phyloP scores from a whole-genome alignment of 2,329 filamentous ascomycete genomes.

The Cladosporium oxysporum region DNA sequence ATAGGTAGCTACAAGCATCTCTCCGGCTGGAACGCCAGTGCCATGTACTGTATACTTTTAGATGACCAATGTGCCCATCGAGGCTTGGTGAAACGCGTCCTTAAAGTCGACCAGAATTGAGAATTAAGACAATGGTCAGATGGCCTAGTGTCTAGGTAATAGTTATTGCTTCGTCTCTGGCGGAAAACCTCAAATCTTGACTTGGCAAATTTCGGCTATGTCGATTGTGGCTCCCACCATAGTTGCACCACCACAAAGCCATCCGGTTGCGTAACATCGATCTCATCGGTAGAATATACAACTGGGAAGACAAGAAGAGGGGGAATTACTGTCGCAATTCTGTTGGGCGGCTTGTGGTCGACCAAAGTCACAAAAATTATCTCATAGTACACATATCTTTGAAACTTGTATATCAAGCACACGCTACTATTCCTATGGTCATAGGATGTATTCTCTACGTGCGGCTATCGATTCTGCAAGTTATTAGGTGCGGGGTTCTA shows the following conservation, averaged over 20 bases:
- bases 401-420: background rate
- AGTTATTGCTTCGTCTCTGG: background rate
- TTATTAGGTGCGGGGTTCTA: background rate
- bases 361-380: background rate
- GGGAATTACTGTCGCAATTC: background rate
- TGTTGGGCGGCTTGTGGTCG: background rate
- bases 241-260: background rate
- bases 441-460: background rate
- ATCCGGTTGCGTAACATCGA: background rate
- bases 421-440: background rate
- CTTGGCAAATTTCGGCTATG: background rate
- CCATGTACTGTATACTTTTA: too few species aligned
- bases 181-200: background rate
- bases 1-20: too few species aligned
- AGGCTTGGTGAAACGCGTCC: too few species aligned
- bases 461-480: background rate
- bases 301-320: background rate
- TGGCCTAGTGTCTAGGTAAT: too few species aligned
- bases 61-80: too few species aligned
- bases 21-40: too few species aligned
- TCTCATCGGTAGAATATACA: background rate
- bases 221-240: background rate
- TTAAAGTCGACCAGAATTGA: too few species aligned
- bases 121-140: too few species aligned
- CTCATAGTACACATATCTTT: background rate